Base-by-base conservation (phyloP, 1,139 yeast species). In the Hyphopichia buzzinii region DNA sequence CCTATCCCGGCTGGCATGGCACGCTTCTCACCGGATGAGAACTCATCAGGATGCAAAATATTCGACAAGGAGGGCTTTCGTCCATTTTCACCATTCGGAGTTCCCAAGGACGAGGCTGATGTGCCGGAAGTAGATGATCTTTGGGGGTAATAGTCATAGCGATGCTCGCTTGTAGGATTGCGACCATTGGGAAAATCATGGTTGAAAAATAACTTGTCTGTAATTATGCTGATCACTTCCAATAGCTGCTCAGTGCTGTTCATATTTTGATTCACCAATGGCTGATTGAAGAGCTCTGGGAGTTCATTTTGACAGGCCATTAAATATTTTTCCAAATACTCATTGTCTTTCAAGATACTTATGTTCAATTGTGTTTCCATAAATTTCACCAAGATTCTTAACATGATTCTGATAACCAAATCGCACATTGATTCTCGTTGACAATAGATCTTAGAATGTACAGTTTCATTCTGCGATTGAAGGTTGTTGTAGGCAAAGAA, bases 341-440 rank as follows among this genome's bases (percentile, higher is more conserved):
- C 48, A 28, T 47, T 33, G 8, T 39, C 37, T 1, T 44, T 52
- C 8, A 52, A 31, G 25, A 59, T 44, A 6, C 36, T 35, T 11
- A 48, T 39, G 17, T 42, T 39, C 15, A 54, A 48, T 14, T 49
- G 47, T 8, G 46, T 39, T 35, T 64, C 66, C 33, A 59, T 55
- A 16, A 54, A 47, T 31, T 53, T 43, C 21, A 62, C 43, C 2
- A 54, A 50, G 19, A 62, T 45, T 22, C 54, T 40, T 35, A 64
- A 49, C 47, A 63, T 44, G 14, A 57, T 41, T 12, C 56, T 48
- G 17, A 52, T 39, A 12, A 59, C 31, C 23, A 63, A 36, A 21
- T 56, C 57, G 4, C 52, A 37, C 17, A 61, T 41, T 0, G 54
- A 43, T 26, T 59, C 62, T 35, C 58, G 46, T 34, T 56, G 59